Base-by-base conservation (phyloP, 78 protist genomes). In the Dictyostelium discoideum region DNA sequence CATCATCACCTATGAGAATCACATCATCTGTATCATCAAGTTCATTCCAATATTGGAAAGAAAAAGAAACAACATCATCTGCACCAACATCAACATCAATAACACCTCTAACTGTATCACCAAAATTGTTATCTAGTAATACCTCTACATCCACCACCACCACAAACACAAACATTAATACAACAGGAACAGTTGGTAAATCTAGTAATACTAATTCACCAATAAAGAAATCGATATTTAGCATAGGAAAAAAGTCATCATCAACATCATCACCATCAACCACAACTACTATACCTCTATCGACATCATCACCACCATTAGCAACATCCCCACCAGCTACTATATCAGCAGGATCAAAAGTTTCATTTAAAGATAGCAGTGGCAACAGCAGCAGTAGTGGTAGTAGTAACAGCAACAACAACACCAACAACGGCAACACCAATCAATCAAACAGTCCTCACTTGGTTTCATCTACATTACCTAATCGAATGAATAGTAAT, bases 11-110 rank as follows among this genome's bases (percentile, higher is more conserved):
- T 7, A 7, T 26, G 0, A 40, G 42, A 32, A 84, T 84, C 22
- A 54, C 67, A 40, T 37, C 77, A 54, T 60, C 87, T 40, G 54
- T 42, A 54, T 84, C 87, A 18, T 73, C 84, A n/a, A 67, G 65
- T 85, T 80, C 94, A 80, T 88, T 88, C 20, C 81, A 54, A n/a
- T 88, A 88, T 80, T 88, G 94, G 94, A 88, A 88, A 44, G 81
- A 88, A 81, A 81, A 67, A 29, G 94, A 88, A 22, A 24, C 77
- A 2, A 37, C 67, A 16, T n/a, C 67, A 20, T 40, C 86, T 32
- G 26, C 69, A 60, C 85, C 76, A 5, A 5, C 85, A 8, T 72
- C 54, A 16, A 42, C 39, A 40, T 7, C 85, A 50, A 7, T 14
- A 63, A n/a, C 89, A n/a, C 88, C 88, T 13, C 84, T 42, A 10